phyloP scores from a whole-genome alignment of 768 basidiomycete species.

The Tulasnella sp. region DNA sequence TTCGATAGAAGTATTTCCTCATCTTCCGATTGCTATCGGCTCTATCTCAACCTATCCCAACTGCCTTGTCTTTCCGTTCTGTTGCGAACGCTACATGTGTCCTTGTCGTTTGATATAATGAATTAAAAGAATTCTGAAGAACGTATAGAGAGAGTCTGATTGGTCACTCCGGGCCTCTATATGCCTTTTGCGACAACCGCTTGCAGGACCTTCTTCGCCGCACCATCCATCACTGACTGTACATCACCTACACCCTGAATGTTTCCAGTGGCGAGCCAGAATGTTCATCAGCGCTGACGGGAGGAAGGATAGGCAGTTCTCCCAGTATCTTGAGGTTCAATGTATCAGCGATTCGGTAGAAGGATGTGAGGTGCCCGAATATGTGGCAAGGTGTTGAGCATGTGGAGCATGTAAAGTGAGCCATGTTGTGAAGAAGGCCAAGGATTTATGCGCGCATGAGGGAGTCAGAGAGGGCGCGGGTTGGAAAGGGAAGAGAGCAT shows the following conservation, averaged over 20 bases:
- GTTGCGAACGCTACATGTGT: too few species aligned
- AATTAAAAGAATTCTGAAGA: too few species aligned
- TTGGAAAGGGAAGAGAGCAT: slow-evolving; percentile 30
- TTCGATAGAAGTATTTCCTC: too few species aligned
- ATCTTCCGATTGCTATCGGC: too few species aligned
- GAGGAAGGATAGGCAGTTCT: slow-evolving; percentile 70
- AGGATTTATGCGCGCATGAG: slow-evolving; percentile 48
- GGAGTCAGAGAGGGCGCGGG: background rate
- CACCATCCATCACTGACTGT: slow-evolving; percentile 26
- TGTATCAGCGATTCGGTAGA: slow-evolving; percentile 50
- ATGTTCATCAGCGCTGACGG: slow-evolving; percentile 67
- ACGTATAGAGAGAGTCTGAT: too few species aligned
- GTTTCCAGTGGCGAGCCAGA: slow-evolving; percentile 38
- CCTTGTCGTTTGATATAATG: too few species aligned
- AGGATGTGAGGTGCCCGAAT: slow-evolving; percentile 61
- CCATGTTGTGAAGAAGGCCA: slow-evolving; percentile 82
- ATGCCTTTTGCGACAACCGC: too few species aligned
- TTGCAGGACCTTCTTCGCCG: slow-evolving; percentile 25
- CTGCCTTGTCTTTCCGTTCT: too few species aligned
- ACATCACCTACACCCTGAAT: slow-evolving; percentile 26
- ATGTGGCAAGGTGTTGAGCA: slow-evolving; percentile 57
- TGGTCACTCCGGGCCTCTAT: too few species aligned
- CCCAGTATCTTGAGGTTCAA: slow-evolving; percentile 67
- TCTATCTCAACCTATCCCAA: too few species aligned
- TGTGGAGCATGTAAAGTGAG: slow-evolving; percentile 69